Base-by-base conservation (phyloP, 2,329 filamentous ascomycete genomes). In the Leptoxyphium fumago region DNA sequence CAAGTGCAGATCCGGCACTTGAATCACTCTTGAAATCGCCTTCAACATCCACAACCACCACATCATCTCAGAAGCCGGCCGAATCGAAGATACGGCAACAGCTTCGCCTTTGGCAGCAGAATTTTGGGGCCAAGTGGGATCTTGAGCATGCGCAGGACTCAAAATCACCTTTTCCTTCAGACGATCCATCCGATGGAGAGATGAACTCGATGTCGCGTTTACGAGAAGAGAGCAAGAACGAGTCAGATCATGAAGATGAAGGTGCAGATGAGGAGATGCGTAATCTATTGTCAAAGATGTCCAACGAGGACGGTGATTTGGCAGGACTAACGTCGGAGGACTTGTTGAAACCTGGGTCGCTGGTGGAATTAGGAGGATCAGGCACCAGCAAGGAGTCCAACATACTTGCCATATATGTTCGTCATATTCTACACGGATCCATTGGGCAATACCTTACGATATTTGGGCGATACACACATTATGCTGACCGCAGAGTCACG, bases 401-500 rank as follows among this genome's bases (percentile, higher is more conserved):
- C n/a, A 56, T 70, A 11, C 57, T 75, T 40, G 71, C 66, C 4
- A 66, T 75, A 26, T 73, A 67, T 48, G 60, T 73, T 3, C 64
- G 66, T 40, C 58, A 66, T 38, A 34, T 71, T 17, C 50, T 48
- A 13, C 39, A 46, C 2, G 46, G 44, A 6, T 59, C 57, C 2
- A 50, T 62, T 26, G 61, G 58, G 30, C 72, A 75, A 45, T 71
- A 71, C 52, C 70, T 70, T 52, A 69, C 66, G 6, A 64, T 70
- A 53, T 61, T 66, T 41, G 73, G 72, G 9, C 64, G 62, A 46
- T 74, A 71, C 70, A 46, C 63, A 15, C 63, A 70, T 49, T 52
- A 60, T 13, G 43, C 17, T 2, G 54, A 64, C 4, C 55, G 51
- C 15, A 54, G 60, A 29, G 56, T 75, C 7, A 64, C 68, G 39